A percentile compares a stretch with the other conserved stretches of the same genome.
These are phyloP conservation scores for Geranium incanum DNA, from an alignment of 441 rosid genomes.

Conservation along the genomic window DNA sequence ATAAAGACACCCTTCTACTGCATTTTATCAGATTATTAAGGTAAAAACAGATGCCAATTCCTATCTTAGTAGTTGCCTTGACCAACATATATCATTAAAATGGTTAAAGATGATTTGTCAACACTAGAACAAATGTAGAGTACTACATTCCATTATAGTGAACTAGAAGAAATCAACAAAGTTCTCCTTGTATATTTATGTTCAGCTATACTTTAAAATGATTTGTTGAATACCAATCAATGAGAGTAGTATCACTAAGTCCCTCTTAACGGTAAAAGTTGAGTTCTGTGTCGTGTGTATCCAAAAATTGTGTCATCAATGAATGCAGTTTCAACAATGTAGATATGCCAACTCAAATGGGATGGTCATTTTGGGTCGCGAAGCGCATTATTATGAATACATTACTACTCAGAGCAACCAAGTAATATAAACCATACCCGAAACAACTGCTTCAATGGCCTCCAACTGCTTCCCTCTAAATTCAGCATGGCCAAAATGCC, in stretches of 20 bases:
- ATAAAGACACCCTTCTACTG: not conserved
- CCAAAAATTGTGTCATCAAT: not conserved
- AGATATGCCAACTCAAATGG: not conserved
- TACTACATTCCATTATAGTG: not conserved
- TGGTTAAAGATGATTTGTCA: not conserved
- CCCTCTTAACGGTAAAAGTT: no score
- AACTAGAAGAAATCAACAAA: not conserved
- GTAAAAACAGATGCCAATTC: not conserved
- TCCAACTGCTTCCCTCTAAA: slow-evolving; percentile 83
- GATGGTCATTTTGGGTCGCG: not conserved
- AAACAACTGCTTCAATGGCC: slow-evolving; percentile 76
- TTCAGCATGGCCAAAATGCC: slow-evolving; percentile 87
- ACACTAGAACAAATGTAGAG: not conserved
- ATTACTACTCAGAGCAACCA: not conserved
- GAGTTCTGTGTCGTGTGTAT: not conserved
- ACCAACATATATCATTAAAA: not conserved
- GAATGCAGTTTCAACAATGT: not conserved
- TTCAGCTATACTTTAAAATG: not conserved
- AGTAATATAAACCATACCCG: slow-evolving; percentile 35
- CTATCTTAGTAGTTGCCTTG: not conserved
- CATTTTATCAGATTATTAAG: not conserved
- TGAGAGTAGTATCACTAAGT: not conserved
- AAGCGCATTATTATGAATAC: not conserved
- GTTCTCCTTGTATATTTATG: not conserved
- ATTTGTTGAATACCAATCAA: not conserved